Evolutionary conservation across 1,284 basidiomycete genomes (phyloP).

Genomic region (Ceratobasidium sp.): DNA sequence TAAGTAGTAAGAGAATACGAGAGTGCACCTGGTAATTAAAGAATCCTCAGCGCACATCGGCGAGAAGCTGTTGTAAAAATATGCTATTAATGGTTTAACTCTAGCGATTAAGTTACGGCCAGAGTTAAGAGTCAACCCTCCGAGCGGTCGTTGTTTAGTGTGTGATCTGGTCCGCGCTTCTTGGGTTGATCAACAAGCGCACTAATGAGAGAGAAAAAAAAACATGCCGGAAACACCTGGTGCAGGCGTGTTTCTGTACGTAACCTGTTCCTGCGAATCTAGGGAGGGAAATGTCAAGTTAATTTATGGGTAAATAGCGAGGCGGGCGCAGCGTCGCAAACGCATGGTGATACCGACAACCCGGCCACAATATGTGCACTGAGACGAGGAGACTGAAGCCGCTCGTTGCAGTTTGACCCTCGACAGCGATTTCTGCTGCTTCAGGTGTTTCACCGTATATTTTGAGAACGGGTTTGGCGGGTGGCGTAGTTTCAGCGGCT

Average conservation of each 20-base stretch:
- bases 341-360: too few relatives aligned
- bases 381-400: too few relatives aligned
- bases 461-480: slow-evolving; percentile 11
- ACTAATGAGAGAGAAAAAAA: slow-evolving; percentile 1
- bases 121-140: too few relatives aligned
- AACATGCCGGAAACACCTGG: slow-evolving; percentile 8
- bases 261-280: background rate
- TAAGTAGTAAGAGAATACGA: too few relatives aligned
- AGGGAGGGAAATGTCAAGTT: background rate
- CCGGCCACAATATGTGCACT: too few relatives aligned
- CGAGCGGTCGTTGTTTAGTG: background rate
- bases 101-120: too few relatives aligned
- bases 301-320: background rate
- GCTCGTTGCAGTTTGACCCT: too few relatives aligned
- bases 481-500: slow-evolving; percentile 16
- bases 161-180: background rate
- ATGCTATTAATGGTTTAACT: too few relatives aligned
- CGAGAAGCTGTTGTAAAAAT: too few relatives aligned
- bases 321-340: too few relatives aligned
- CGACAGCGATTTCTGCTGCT: background rate
- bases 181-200: slow-evolving; percentile 1
- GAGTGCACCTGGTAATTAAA: too few relatives aligned
- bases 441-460: background rate
- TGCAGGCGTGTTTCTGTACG: slow-evolving; percentile 6
- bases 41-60: too few relatives aligned